Conservation (phyloP, 768 basidiomycete species). For the Phlebiopsis flavidoalba region DNA sequence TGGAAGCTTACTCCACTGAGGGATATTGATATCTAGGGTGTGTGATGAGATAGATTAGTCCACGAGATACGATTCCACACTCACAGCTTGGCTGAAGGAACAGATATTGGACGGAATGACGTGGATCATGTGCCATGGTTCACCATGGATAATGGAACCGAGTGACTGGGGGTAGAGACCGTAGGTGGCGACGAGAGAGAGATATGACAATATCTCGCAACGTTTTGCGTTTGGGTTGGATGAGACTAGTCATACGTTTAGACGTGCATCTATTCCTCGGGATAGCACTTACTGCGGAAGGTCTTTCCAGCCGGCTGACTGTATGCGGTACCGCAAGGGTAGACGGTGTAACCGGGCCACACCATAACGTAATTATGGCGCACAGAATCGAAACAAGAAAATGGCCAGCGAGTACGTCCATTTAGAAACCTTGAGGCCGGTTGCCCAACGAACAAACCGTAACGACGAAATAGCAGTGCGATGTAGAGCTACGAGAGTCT, state of each 20-base stretch:
- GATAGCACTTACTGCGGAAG: conserved; percentile 51
- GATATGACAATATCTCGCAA: conserved; percentile 85
- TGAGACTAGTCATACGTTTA: conserved; percentile 35
- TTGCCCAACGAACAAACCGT: conserved; percentile 89
- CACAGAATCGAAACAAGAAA: conserved; percentile 73
- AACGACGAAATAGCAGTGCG: conserved; percentile 73
- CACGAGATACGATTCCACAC: conserved; percentile 18
- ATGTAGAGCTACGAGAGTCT: conserved; percentile 65
- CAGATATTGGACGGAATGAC: conserved; percentile 86
- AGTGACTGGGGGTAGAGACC: conserved; percentile 76
- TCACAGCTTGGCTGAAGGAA: conserved; percentile 77
- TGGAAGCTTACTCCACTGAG: conserved; percentile 43
- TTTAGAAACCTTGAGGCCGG: conserved; percentile 85
- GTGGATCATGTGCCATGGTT: conserved; percentile 99
- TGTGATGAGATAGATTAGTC: not conserved
- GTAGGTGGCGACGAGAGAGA: conserved; percentile 71
- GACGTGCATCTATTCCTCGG: not conserved
- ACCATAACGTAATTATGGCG: conserved; percentile 79
- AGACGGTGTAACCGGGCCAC: conserved; percentile 89
- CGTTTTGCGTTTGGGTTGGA: conserved; percentile 59
- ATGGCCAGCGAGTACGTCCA: conserved; percentile 78
- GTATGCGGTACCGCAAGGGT: conserved; percentile 76
- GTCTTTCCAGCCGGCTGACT: conserved; percentile 68
- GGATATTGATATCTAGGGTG: conserved; percentile 65
- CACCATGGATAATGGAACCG: conserved; percentile 81